A percentile compares a stretch with the other conserved stretches of the same genome.
phyloP scores from a whole-genome alignment of 2,329 filamentous ascomycete genomes.

The Penicillium hordei region DNA sequence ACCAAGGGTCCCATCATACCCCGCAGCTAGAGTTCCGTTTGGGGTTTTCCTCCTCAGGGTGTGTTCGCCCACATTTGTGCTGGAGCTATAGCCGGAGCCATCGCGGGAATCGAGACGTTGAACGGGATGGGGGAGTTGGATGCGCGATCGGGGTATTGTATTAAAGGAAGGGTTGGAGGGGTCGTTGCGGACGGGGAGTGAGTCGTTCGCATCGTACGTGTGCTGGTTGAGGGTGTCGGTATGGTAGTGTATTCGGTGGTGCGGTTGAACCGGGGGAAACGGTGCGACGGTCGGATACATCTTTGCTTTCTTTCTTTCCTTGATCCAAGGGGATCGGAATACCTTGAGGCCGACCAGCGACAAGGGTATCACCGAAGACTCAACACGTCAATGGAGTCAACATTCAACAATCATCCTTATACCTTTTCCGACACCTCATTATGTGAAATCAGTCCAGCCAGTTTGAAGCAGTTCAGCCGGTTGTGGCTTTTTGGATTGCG shows the following conservation, averaged over 20 bases:
- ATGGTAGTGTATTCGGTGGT: conserved; percentile 38
- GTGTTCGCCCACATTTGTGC: conserved; percentile 57
- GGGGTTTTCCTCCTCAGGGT: conserved; percentile 89
- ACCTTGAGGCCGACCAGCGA: conserved; percentile 16
- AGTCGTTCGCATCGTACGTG: conserved; percentile 33
- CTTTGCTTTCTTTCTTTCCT: conserved; percentile 26
- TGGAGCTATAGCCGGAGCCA: conserved; percentile 25
- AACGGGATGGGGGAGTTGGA: conserved; percentile 42
- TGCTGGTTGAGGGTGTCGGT: conserved; percentile 31
- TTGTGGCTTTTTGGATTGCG: neutral
- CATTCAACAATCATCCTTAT: conserved; percentile 43
- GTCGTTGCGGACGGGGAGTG: conserved; percentile 29
- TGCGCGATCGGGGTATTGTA: conserved; percentile 32
- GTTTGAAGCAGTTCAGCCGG: neutral
- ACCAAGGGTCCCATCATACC: conserved; percentile 80
- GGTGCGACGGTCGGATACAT: conserved; percentile 53
- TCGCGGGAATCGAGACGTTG: conserved; percentile 38
- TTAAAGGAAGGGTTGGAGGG: conserved; percentile 29
- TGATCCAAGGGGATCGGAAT: conserved; percentile 13
- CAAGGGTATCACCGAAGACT: conserved; percentile 16
- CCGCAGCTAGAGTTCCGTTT: conserved; percentile 85
- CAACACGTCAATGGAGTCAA: conserved; percentile 26
- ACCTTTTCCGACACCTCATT: conserved; percentile 49
- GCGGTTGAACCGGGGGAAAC: conserved; percentile 45
- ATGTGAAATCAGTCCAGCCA: conserved; percentile 31